Evolutionary conservation across 208 protist genomes (phyloP).

Genomic region (Trypanosomatidae sp.): DNA sequence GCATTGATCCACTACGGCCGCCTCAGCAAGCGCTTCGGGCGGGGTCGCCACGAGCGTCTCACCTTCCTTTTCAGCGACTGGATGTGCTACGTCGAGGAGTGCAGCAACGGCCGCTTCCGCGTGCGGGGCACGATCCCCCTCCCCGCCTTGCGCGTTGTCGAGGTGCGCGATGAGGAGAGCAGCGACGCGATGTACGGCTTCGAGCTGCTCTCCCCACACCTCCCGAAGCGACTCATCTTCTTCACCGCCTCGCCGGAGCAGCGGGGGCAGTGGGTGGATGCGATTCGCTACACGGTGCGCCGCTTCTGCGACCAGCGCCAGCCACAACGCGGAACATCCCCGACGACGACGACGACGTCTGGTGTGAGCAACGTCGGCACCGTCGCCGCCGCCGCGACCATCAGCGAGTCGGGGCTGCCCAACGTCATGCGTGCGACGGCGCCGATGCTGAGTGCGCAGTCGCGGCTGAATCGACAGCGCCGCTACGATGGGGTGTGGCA

Average conservation of each 20-base stretch:
- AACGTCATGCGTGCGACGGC: constrained; percentile 23
- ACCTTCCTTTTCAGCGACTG: constrained; percentile 84
- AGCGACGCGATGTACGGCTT: constrained; percentile 43
- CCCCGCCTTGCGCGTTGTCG: constrained; percentile 41
- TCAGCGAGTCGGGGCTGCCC: constrained; percentile 11
- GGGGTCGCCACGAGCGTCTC: constrained; percentile 70
- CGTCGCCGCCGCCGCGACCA: background rate
- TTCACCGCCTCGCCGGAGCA: constrained; percentile 66
- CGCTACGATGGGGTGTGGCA: constrained; percentile 38
- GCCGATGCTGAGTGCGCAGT: constrained; percentile 33
- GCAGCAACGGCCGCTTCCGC: constrained; percentile 56
- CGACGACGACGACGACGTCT: background rate
- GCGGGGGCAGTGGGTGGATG: constrained; percentile 78
- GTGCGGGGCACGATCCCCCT: constrained; percentile 68
- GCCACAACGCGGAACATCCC: no score
- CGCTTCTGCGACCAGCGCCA: constrained; percentile 21
- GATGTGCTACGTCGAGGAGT: constrained; percentile 79
- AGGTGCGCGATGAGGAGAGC: constrained; percentile 31
- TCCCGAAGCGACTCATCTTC: constrained; percentile 57
- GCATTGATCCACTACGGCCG: constrained; percentile 74
- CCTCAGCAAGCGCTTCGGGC: constrained; percentile 58
- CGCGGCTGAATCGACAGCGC: constrained; percentile 55
- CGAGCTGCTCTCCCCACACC: constrained; percentile 35
- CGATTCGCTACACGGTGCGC: constrained; percentile 52
- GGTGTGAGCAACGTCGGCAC: background rate